These are phyloP conservation scores for Colletotrichum falcatum DNA, from an alignment of 2,329 filamentous ascomycete species.

Conservation along the genomic window DNA sequence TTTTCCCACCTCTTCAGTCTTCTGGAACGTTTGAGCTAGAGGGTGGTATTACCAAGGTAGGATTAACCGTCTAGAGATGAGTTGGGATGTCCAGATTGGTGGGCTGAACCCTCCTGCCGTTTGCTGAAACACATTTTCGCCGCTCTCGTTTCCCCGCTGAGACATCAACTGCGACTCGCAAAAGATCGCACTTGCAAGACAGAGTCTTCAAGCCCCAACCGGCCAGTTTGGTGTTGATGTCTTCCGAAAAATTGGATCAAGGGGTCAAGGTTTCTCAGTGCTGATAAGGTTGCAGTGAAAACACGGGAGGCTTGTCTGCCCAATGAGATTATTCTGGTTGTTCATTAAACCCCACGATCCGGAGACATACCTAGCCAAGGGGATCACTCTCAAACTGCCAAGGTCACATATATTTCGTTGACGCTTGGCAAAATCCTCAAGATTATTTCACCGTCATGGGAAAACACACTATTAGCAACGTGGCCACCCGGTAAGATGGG, in stretches of 20 bases:
- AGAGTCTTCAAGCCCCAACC: not conserved
- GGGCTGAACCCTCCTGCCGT: not conserved
- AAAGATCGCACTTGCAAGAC: no score
- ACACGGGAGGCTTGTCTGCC: no score
- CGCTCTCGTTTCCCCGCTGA: not conserved
- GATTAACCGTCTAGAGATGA: not conserved
- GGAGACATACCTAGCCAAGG: not conserved
- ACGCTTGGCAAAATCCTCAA: not conserved
- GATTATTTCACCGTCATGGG: not conserved
- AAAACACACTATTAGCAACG: not conserved
- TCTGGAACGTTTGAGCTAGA: not conserved
- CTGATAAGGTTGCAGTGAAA: no score
- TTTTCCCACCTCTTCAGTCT: no score
- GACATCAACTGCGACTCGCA: not conserved
- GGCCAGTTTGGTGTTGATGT: no score
- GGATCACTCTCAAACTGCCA: no score
- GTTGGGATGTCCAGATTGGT: not conserved
- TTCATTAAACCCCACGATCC: no score
- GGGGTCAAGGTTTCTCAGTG: not conserved
- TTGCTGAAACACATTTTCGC: not conserved
- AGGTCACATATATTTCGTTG: not conserved
- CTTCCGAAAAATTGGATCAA: not conserved
- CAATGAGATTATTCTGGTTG: rapidly evolving
- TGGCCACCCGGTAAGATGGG: not conserved
- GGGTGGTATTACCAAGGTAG: no score